phyloP scores from a whole-genome alignment of 148 eudicot genomes.

The Fallopia convolvulus region DNA sequence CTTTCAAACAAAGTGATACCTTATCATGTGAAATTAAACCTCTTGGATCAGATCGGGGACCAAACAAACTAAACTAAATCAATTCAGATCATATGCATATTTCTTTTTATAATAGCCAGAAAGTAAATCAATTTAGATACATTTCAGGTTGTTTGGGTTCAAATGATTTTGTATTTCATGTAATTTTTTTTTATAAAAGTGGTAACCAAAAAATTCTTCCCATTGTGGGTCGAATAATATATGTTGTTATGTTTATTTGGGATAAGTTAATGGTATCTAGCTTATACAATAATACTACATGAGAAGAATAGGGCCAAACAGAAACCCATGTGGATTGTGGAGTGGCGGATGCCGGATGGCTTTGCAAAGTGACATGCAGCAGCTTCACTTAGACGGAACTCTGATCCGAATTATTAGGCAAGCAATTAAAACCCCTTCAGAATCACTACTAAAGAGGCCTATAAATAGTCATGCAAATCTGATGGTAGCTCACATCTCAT shows the following conservation, averaged over 20 bases:
- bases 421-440: not conserved
- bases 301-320: not conserved
- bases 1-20: not conserved
- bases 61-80: not conserved
- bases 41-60: not conserved
- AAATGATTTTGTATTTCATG: too few species aligned
- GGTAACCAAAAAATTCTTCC: too few species aligned
- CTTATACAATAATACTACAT: not conserved
- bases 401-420: not conserved
- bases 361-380: not conserved
- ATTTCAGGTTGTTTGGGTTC: too few species aligned
- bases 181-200: too few species aligned
- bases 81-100: not conserved
- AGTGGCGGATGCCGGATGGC: constrained; percentile 1
- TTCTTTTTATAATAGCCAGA: not conserved
- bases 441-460: not conserved
- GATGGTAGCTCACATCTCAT: not conserved
- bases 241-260: not conserved
- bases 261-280: not conserved
- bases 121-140: too few species aligned
- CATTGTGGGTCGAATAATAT: too few species aligned
- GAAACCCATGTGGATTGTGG: not conserved
- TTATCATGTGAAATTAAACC: not conserved
- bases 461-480: not conserved
- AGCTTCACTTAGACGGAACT: not conserved